Conservation (phyloP, 2,329 filamentous ascomycete species). For the Mycocentrospora acerina region DNA sequence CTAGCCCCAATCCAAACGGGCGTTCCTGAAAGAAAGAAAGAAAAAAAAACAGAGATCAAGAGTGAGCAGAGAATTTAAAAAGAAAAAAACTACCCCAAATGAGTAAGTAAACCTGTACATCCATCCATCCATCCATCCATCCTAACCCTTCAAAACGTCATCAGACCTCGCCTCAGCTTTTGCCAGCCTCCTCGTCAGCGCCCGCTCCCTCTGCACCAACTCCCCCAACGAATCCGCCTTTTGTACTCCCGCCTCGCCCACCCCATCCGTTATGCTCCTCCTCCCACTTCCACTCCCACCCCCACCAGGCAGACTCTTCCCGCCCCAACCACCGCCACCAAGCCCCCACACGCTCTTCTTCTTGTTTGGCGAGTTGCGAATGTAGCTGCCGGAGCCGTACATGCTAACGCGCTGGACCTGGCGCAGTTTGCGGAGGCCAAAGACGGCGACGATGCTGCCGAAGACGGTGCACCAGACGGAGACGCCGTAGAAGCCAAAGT, state of each 20-base stretch:
- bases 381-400: conserved; percentile 52
- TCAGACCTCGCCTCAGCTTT: conserved; percentile 29
- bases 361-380: conserved; percentile 14
- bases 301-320: conserved; percentile 19
- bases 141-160: conserved; percentile 14
- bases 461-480: conserved; percentile 70
- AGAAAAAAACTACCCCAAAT: no score
- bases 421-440: conserved; percentile 79
- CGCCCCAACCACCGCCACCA: conserved; percentile 27
- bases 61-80: no score
- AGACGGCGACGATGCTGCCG: conserved; percentile 76
- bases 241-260: conserved; percentile 18
- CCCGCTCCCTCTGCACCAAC: conserved; percentile 30
- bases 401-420: conserved; percentile 87
- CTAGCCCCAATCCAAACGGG: no score
- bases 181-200: conserved; percentile 27
- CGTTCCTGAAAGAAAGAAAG: no score
- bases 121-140: no score
- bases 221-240: conserved; percentile 25
- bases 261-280: conserved; percentile 9
- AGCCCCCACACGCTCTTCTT: conserved; percentile 26
- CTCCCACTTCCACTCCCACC: conserved; percentile 18
- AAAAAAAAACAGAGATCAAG: conserved; percentile 3
- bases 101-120: no score
- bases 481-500: conserved; percentile 79